Conservation (phyloP, 2,329 filamentous ascomycete species). For the Cordyceps militaris region DNA sequence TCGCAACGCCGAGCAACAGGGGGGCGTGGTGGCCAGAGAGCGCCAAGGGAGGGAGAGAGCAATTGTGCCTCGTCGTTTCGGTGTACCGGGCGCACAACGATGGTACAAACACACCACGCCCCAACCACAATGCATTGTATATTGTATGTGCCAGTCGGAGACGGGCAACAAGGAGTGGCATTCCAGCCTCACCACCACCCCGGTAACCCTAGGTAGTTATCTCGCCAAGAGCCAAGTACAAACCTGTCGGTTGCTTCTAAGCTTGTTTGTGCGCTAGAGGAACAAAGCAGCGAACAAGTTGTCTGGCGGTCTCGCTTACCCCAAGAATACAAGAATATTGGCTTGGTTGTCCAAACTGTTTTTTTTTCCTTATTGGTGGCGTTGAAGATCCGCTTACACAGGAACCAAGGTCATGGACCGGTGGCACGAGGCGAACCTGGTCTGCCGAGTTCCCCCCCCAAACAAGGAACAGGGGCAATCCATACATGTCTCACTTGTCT, state of each 20-base stretch:
- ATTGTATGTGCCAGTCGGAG: too few relatives aligned
- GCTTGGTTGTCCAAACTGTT: not conserved
- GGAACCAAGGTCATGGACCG: not conserved
- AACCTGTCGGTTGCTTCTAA: too few relatives aligned
- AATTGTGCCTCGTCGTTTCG: not conserved
- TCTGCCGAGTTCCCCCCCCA: not conserved
- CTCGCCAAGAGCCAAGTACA: too few relatives aligned
- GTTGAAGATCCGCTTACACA: not conserved
- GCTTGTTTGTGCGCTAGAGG: too few relatives aligned
- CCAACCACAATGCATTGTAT: slow-evolving; percentile 13
- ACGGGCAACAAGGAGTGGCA: not conserved
- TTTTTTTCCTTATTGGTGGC: not conserved
- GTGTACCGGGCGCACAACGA: not conserved
- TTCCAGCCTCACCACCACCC: slow-evolving; percentile 7
- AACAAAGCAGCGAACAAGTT: too few relatives aligned
- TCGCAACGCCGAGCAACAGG: not conserved
- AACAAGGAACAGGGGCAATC: too few relatives aligned
- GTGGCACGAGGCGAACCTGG: not conserved
- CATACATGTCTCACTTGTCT: not conserved
- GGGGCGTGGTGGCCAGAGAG: not conserved
- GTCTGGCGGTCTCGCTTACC: too few relatives aligned
- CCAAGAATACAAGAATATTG: not conserved
- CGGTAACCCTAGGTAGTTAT: not conserved
- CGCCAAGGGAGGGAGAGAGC: not conserved
- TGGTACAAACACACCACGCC: not conserved